Conservation (phyloP, 495 filamentous ascomycete genomes). For the Coniosporium apollinis region DNA sequence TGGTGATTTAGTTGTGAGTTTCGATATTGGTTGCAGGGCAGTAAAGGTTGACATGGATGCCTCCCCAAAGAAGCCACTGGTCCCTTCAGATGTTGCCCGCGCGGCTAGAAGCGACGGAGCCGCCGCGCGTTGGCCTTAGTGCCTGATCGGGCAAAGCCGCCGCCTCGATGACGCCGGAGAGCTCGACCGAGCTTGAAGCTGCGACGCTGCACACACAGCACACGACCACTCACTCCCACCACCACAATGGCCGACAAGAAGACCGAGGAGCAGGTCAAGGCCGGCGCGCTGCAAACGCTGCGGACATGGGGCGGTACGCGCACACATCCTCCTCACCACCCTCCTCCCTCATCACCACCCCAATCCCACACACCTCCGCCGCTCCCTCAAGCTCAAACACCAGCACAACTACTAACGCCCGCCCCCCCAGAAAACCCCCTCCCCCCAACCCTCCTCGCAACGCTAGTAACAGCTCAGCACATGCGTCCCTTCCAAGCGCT, state of each 20-base stretch:
- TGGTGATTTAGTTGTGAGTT: too few species aligned
- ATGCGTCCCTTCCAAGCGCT: conserved; percentile 55
- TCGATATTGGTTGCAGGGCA: too few species aligned
- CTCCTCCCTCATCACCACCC: conserved; percentile 9
- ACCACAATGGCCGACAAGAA: conserved; percentile 8
- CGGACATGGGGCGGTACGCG: conserved; percentile 59
- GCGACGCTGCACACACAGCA: background rate
- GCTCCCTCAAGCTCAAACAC: conserved; percentile 11
- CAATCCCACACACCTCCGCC: conserved; percentile 9
- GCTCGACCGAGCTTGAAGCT: conserved; percentile 3
- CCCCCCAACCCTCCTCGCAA: conserved; percentile 60
- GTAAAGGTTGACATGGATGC: too few species aligned
- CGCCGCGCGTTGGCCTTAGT: too few species aligned
- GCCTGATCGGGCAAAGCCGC: too few species aligned
- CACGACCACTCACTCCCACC: background rate
- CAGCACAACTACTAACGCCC: conserved; percentile 14
- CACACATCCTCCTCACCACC: background rate
- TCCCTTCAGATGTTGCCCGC: too few species aligned
- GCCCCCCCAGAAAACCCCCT: conserved; percentile 57
- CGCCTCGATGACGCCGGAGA: conserved; percentile 7
- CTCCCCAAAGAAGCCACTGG: too few species aligned
- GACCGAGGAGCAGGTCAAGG: conserved; percentile 20
- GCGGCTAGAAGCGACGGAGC: too few species aligned
- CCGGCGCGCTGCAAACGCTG: conserved; percentile 34
- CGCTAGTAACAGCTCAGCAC: conserved; percentile 63